phyloP scores from a whole-genome alignment of 306 rosid species.

The Castanea mollissima region DNA sequence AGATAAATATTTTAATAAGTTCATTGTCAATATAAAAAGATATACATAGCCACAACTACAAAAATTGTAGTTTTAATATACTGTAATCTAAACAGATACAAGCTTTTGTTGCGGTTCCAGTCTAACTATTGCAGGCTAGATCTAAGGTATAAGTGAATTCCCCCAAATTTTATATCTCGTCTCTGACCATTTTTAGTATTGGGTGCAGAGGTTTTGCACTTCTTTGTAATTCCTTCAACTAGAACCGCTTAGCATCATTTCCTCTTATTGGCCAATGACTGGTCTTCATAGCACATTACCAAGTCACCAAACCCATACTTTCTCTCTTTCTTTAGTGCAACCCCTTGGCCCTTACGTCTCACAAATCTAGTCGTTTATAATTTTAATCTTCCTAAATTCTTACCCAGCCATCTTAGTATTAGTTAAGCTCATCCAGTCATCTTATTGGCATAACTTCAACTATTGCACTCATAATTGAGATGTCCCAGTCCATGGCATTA shows the following conservation, averaged over 20 bases:
- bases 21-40: slow-evolving; percentile 1
- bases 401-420: neutral
- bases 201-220: neutral
- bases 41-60: neutral
- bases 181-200: neutral
- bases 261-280: neutral
- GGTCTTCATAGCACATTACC: neutral
- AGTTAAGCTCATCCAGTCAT: neutral
- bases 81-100: neutral
- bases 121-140: neutral
- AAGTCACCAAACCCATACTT: neutral
- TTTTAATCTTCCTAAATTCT: neutral
- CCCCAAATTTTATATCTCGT: neutral
- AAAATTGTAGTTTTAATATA: neutral
- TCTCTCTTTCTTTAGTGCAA: neutral
- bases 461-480: neutral
- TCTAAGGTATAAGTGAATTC: neutral
- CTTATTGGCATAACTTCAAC: neutral
- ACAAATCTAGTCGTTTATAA: neutral
- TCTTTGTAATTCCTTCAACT: neutral
- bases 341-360: neutral
- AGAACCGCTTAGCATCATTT: neutral
- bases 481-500: neutral
- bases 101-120: neutral
- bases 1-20: slow-evolving; percentile 1